A percentile compares a stretch with the other conserved stretches of the same genome.
These are phyloP conservation scores for Thyridium curvatum DNA, from an alignment of 2,329 filamentous ascomycete genomes.

Conservation along the genomic window DNA sequence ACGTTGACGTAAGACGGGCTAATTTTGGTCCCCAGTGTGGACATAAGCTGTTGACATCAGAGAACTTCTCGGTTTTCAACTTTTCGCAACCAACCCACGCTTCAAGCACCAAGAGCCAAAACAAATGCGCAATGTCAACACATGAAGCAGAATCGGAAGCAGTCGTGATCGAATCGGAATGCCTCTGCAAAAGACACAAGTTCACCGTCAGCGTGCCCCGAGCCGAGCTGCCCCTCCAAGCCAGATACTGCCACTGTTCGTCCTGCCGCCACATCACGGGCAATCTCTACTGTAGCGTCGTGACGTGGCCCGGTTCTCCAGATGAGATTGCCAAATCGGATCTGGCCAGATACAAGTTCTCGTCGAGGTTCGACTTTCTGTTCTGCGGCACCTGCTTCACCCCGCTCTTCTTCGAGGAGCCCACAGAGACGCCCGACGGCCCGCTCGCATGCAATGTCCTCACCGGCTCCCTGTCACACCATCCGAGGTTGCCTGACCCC, in stretches of 20 bases:
- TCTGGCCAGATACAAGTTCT: conserved; percentile 30
- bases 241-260: conserved; percentile 38
- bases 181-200: conserved; percentile 36
- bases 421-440: conserved; percentile 3
- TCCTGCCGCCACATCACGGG: conserved; percentile 42
- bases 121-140: too few relatives aligned
- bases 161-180: conserved; percentile 28
- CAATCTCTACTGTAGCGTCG: conserved; percentile 27
- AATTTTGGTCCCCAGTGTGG: too few relatives aligned
- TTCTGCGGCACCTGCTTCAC: conserved; percentile 38
- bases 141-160: neutral
- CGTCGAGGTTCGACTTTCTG: conserved; percentile 20
- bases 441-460: conserved; percentile 22
- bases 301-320: conserved; percentile 27
- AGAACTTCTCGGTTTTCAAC: too few relatives aligned
- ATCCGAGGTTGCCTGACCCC: conserved; percentile 9
- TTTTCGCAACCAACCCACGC: too few relatives aligned
- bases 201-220: conserved; percentile 26
- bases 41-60: neutral
- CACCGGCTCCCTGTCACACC: conserved; percentile 29
- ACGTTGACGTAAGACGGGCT: too few relatives aligned
- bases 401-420: conserved; percentile 33
- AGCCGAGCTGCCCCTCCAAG: conserved; percentile 32
- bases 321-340: conserved; percentile 19
- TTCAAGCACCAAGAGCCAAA: too few relatives aligned